Percentiles rank a stretch among this genome's conserved stretches.
Evolutionary conservation across 495 filamentous ascomycete genomes (phyloP).

Genomic region (Aspergillus funiculosus): DNA sequence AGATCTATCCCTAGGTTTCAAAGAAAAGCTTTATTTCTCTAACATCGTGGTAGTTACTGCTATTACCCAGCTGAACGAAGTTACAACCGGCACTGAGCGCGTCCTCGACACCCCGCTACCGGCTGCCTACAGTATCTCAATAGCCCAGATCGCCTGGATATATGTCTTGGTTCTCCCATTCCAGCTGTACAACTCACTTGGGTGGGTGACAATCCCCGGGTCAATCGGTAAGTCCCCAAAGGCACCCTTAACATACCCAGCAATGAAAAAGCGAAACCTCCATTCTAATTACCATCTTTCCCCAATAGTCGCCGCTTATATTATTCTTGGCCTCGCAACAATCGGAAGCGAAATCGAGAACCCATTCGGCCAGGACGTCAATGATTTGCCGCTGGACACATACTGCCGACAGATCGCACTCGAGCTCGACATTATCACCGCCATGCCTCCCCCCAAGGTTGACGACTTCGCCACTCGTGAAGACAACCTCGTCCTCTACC

Average conservation of each 20-base stretch:
- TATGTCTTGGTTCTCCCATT: conserved; percentile 81
- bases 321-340: conserved; percentile 82
- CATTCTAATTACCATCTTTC: conserved; percentile 4
- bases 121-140: conserved; percentile 78
- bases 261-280: not conserved
- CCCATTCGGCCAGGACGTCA: conserved; percentile 81
- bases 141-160: conserved; percentile 81
- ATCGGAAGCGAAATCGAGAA: conserved; percentile 87
- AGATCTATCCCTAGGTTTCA: too few relatives aligned
- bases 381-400: conserved; percentile 73
- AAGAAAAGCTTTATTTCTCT: too few relatives aligned
- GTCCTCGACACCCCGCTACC: conserved; percentile 82
- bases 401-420: conserved; percentile 66
- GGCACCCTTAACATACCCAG: not conserved
- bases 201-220: conserved; percentile 79
- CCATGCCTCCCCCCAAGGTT: conserved; percentile 48
- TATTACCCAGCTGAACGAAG: conserved; percentile 58
- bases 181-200: conserved; percentile 59
- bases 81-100: conserved; percentile 67
- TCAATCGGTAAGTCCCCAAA: conserved; percentile 51
- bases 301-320: conserved; percentile 64
- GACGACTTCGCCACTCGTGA: conserved; percentile 52
- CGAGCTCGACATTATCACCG: conserved; percentile 70
- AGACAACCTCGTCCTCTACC: conserved; percentile 63
- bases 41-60: conserved; percentile 30